Evolutionary conservation across 305 asterid species (phyloP), one percentile per base, ranked within the genome.

Genomic region (Plantago lanceolata): DNA sequence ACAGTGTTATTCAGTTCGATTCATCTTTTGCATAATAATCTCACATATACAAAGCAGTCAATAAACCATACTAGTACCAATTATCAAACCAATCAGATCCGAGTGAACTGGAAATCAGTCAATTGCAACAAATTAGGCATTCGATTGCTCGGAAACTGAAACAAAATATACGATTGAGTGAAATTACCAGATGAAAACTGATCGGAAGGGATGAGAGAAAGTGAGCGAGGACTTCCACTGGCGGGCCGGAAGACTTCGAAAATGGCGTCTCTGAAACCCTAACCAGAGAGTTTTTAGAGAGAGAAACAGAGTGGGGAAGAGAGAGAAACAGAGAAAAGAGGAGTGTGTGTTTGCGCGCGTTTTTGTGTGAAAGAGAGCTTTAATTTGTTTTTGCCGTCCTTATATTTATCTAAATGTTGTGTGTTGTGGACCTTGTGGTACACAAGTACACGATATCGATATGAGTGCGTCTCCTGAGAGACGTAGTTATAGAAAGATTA

Each of bases 211-310:
- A 16, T 3, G 70, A 26, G 51, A 60, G 45, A 48, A 59, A 48
- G 49, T 28, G 77, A 18, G 43, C 43, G 61, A 62, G 17, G 63
- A 71, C 61, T 12, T 70, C 57, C 74, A 56, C 69, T 65, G 63
- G 57, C 65, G 71, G 81, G 80, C 80, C 83, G 75, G 68, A 59
- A 48, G 44, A 31, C 65, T 76, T 57, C 76, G 70, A 75, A 82
- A 78, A 79, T 83, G 85, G 89, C 88, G 95, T 79, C 67, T 45
- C 59, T 52, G 62, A 72, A 87, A 81, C 95, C 92, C 93, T 82
- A 78, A 75, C 29, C 69, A 72, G 77, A 69, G 81, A 64, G 81
- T 53, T 21, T 28, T 8, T 51, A 24, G 63, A 68, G 69, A 67
- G 78, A 43, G 77, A 62, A 31, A 67, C 53, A 2, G 52, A 12